A percentile compares a stretch with the other conserved stretches of the same genome.
Evolutionary conservation across 2,329 filamentous ascomycete species (phyloP).

Genomic region (Sclerotinia minor): DNA sequence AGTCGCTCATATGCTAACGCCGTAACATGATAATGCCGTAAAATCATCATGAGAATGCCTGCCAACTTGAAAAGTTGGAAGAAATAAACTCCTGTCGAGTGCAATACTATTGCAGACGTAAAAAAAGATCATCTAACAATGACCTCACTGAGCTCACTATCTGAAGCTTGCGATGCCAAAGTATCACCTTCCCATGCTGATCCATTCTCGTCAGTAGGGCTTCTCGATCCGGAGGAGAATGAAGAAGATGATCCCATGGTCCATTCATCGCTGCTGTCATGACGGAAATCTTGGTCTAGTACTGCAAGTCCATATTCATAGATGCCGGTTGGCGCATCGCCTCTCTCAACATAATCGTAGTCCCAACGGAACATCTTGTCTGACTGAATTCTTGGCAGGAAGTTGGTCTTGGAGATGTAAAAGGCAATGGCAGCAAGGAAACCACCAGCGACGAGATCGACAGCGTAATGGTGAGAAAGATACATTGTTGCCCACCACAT

Average conservation of each 20-base stretch:
- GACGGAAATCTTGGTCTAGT: constrained; percentile 35
- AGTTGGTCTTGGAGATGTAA: constrained; percentile 77
- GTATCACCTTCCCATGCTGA: constrained; percentile 59
- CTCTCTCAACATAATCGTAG: constrained; percentile 88
- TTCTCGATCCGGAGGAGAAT: constrained; percentile 41
- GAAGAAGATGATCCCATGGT: constrained; percentile 78
- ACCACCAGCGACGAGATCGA: constrained; percentile 86
- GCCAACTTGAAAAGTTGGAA: constrained; percentile 33
- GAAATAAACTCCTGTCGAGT: constrained; percentile 18
- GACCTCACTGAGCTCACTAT: constrained; percentile 40
- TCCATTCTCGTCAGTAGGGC: constrained; percentile 55
- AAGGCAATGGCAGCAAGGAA: constrained; percentile 76
- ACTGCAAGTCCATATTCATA: constrained; percentile 51
- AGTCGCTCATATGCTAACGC: constrained; percentile 42
- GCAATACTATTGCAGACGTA: constrained; percentile 13
- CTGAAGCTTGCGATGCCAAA: constrained; percentile 43
- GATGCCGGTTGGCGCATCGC: constrained; percentile 62
- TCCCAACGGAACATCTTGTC: constrained; percentile 92
- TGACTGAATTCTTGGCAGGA: constrained; percentile 76
- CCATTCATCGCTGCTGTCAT: constrained; percentile 78
- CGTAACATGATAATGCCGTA: constrained; percentile 40
- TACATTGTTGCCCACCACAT: constrained; percentile 99
- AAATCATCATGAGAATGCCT: constrained; percentile 37
- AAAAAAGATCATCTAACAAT: constrained; percentile 33
- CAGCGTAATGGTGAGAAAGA: constrained; percentile 92